Evolutionary conservation across 225 moss, liverwort and hornwort species (phyloP).

Genomic region (Straminergon stramineum): DNA sequence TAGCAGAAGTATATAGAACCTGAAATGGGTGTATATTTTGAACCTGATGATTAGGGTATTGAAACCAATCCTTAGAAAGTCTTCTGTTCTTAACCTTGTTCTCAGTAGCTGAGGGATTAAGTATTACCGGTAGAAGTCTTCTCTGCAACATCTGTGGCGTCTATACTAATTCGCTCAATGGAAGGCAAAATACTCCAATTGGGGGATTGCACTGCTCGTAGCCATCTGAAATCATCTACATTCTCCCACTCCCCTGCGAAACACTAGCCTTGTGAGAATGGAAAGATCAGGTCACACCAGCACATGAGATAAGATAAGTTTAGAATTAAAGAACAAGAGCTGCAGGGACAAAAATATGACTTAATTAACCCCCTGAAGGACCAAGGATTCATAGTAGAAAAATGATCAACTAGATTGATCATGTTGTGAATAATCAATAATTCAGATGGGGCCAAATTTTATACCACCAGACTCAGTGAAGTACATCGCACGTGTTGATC

Average conservation of each 20-base stretch:
- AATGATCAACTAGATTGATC: neutral
- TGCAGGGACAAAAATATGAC: neutral
- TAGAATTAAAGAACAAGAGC: neutral
- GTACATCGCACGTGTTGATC: neutral
- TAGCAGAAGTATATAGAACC: neutral
- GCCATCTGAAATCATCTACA: conserved; percentile 95
- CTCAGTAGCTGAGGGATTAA: neutral
- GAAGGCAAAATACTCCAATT: conserved; percentile 76
- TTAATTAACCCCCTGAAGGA: neutral
- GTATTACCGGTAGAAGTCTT: neutral
- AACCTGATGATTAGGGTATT: neutral
- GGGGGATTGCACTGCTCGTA: conserved; percentile 85
- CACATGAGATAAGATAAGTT: neutral
- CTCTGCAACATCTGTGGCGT: conserved; percentile 19
- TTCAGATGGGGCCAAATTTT: neutral
- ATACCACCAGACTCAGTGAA: neutral
- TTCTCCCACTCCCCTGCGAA: conserved; percentile 77
- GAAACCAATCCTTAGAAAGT: neutral
- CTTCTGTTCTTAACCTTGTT: neutral
- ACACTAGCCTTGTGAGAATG: conserved; percentile 5
- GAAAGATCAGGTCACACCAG: neutral
- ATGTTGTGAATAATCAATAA: neutral
- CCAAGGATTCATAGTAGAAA: no score
- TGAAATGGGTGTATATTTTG: neutral
- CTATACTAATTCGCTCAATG: conserved; percentile 41